These are phyloP conservation scores for Lactarius hengduanensis DNA, from an alignment of 768 basidiomycete species.

Conservation along the genomic window DNA sequence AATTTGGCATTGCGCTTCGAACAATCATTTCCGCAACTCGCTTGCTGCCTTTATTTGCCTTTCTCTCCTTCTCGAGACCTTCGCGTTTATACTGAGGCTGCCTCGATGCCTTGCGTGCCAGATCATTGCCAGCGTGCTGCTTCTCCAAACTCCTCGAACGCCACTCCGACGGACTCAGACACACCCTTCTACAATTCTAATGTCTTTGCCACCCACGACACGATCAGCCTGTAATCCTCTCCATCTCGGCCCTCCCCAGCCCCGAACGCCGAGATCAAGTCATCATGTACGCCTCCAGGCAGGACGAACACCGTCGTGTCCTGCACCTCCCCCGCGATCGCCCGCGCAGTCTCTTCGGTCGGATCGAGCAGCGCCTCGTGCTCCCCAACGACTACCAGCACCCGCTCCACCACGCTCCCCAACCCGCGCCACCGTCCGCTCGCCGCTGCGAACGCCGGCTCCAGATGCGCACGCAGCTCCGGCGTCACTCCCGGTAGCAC, in stretches of 20 bases:
- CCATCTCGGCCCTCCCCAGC: slow-evolving; percentile 10
- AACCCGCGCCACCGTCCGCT: slow-evolving; percentile 6
- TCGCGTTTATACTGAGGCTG: too few species aligned
- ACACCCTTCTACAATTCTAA: not conserved
- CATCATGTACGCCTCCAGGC: slow-evolving; percentile 22
- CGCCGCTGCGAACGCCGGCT: slow-evolving; percentile 9
- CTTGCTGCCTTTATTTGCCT: too few species aligned
- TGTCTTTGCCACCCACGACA: not conserved
- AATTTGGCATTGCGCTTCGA: too few species aligned
- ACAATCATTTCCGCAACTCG: too few species aligned
- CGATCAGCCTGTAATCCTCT: not conserved
- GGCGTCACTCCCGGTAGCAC: slow-evolving; percentile 5
- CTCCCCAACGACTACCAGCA: slow-evolving; percentile 8
- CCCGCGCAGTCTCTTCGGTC: not conserved
- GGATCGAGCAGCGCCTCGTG: slow-evolving; percentile 6
- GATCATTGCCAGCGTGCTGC: too few species aligned
- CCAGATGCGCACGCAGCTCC: slow-evolving; percentile 4
- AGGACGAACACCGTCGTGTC: slow-evolving; percentile 8
- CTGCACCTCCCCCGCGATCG: not conserved
- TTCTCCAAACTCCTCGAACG: too few species aligned
- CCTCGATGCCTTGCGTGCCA: too few species aligned
- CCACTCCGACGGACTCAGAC: too few species aligned
- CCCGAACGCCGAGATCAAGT: slow-evolving; percentile 7
- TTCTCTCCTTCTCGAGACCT: too few species aligned
- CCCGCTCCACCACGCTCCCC: not conserved